Evolutionary conservation across 2,329 filamentous ascomycete species (phyloP), one percentile per base, ranked within the genome.

Genomic region (Alternaria triticimaculans): DNA sequence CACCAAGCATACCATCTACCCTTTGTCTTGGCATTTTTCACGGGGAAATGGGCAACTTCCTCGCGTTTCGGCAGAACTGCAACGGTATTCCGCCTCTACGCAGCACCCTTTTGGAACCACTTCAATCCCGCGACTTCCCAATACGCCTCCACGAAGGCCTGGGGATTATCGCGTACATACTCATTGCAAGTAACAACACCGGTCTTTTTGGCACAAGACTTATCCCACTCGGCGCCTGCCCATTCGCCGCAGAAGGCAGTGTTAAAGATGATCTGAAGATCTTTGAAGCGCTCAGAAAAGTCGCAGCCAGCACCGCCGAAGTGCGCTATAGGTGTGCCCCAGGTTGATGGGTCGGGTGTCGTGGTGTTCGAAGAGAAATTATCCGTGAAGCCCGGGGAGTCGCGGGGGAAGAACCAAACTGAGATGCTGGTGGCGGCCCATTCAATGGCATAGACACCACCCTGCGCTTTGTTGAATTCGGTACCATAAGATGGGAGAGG

Each of bases 161-260:
- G 70, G 2, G 76, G 74, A 44, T 78, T 72, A 8, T 74, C 65
- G 14, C 65, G 25, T 7, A 81, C 77, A 66, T 72, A 80, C 21
- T 63, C 70, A 45, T 77, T 66, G 62, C 78, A 81, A 5, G 66
- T 89, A 41, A 77, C 64, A 0, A 87, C 90, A 59, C 87, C 82
- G 23, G 76, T 79, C 58, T 72, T 77, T 9, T 55, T 58, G 14
- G 55, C 60, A 58, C 76, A 76, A 5, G 54, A 55, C 25, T 79
- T 71, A 44, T 76, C 73, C 90, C 91, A 96, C 48, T 89, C 71
- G 37, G 66, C 72, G n/a, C 85, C 85, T 11, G 85, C 85, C 85
- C 85, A 87, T 48, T 84, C 81, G 43, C 86, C 85, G 57, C 85
- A 87, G 70, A 87, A 86, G 2, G 83, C 81, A 0, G 80, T 83